Evolutionary conservation across 192 early-diverging fungal species (phyloP).

Genomic region (Umbelopsis isabellina): DNA sequence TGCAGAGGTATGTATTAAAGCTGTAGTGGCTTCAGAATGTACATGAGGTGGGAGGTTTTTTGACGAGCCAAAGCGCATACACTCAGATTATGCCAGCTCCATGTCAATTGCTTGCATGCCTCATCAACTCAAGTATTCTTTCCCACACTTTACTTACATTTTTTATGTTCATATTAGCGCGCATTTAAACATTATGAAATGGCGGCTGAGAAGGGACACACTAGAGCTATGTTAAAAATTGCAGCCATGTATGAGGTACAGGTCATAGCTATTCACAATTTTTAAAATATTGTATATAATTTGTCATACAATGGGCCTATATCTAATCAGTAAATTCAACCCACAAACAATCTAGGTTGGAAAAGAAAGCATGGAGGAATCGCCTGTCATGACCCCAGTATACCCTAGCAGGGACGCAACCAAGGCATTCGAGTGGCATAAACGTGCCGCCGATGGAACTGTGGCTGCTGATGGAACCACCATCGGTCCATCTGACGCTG

Average conservation of each 20-base stretch:
- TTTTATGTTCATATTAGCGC: slow-evolving; percentile 7
- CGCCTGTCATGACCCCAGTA: slow-evolving; percentile 17
- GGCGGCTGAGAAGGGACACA: slow-evolving; percentile 39
- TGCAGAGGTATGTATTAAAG: slow-evolving; percentile 26
- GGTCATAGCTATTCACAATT: not conserved
- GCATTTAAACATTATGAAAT: slow-evolving; percentile 31
- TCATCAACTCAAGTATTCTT: not conserved
- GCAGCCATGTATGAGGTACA: slow-evolving; percentile 42
- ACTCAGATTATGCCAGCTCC: no score
- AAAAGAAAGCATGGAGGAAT: slow-evolving; percentile 10
- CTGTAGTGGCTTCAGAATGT: no score
- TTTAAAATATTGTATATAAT: no score
- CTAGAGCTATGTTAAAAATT: slow-evolving; percentile 39
- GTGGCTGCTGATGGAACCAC: slow-evolving; percentile 18
- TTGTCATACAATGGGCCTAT: no score
- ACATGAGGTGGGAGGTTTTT: not conserved
- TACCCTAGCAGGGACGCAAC: slow-evolving; percentile 25
- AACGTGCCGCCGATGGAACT: slow-evolving; percentile 36
- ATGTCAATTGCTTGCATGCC: not conserved
- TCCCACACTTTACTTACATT: not conserved
- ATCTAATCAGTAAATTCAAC: not conserved
- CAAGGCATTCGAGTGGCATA: slow-evolving; percentile 44
- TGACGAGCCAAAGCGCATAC: not conserved
- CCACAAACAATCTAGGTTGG: slow-evolving; percentile 4
- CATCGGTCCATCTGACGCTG: slow-evolving; percentile 29